Evolutionary conservation across 2,329 filamentous ascomycete genomes (phyloP).

Genomic region (Aspergillus neotritici): DNA sequence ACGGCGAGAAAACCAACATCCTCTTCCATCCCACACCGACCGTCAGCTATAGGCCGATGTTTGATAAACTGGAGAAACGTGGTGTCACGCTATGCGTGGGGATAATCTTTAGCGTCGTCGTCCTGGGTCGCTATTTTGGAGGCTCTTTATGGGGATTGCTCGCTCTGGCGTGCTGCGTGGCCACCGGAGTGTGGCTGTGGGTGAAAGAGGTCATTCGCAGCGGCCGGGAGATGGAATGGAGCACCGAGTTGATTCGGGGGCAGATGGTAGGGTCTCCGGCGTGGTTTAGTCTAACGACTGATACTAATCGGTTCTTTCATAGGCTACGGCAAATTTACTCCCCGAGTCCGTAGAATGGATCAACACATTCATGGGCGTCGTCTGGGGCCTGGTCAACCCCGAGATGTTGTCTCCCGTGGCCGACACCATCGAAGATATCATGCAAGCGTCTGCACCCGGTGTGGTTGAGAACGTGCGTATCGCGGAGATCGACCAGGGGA

Average conservation of each 20-base stretch:
- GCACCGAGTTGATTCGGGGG: conserved; percentile 76
- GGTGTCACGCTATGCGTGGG: conserved; percentile 64
- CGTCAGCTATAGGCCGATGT: conserved; percentile 86
- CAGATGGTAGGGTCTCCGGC: conserved; percentile 54
- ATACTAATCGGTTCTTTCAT: not conserved
- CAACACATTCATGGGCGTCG: conserved; percentile 76
- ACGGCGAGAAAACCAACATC: conserved; percentile 93
- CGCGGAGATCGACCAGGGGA: conserved; percentile 89
- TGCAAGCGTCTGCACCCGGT: conserved; percentile 89
- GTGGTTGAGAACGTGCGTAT: conserved; percentile 93
- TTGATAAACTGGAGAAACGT: conserved; percentile 65
- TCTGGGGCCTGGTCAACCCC: conserved; percentile 90
- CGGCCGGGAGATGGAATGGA: conserved; percentile 80
- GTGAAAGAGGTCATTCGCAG: conserved; percentile 78
- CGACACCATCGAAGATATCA: conserved; percentile 92
- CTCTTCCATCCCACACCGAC: conserved; percentile 92
- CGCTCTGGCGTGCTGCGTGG: conserved; percentile 64
- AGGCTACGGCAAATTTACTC: conserved; percentile 78
- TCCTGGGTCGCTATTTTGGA: conserved; percentile 74
- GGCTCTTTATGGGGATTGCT: conserved; percentile 71
- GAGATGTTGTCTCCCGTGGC: conserved; percentile 90
- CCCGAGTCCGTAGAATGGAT: conserved; percentile 95
- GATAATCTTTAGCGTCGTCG: conserved; percentile 66
- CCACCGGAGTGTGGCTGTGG: conserved; percentile 81
- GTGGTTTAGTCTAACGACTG: not conserved